phyloP scores from a whole-genome alignment of 1,284 basidiomycete species.

The Agaricales sp. region DNA sequence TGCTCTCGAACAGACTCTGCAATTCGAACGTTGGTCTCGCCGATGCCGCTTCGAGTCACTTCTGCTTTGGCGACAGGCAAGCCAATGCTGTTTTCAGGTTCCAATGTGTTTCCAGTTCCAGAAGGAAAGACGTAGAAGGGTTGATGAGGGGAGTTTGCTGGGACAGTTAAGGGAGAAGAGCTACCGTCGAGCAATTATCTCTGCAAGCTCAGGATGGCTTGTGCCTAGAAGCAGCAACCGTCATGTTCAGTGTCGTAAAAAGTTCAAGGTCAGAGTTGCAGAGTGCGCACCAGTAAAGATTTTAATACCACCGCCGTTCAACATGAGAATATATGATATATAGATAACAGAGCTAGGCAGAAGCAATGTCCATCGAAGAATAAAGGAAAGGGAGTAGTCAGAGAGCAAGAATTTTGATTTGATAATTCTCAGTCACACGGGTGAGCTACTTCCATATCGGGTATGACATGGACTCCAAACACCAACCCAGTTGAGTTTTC shows the following conservation, averaged over 20 bases:
- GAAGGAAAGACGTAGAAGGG: constrained; percentile 11
- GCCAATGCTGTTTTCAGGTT: constrained; percentile 53
- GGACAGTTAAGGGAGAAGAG: constrained; percentile 11
- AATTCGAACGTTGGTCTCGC: constrained; percentile 89
- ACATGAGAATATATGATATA: constrained; percentile 32
- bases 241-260: constrained; percentile 6
- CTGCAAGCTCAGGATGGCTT: constrained; percentile 93
- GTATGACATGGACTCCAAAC: too few relatives aligned
- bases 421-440: background rate
- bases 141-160: background rate
- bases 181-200: constrained; percentile 89
- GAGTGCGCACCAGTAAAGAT: constrained; percentile 73
- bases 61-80: constrained; percentile 78
- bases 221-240: constrained; percentile 43
- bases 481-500: too few relatives aligned
- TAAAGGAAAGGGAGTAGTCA: constrained; percentile 9
- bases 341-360: constrained; percentile 9
- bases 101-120: constrained; percentile 11
- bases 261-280: background rate
- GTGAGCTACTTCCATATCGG: background rate
- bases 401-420: constrained; percentile 6
- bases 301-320: constrained; percentile 81
- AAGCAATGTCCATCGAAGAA: constrained; percentile 17
- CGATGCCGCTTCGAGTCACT: constrained; percentile 82
- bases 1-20: constrained; percentile 94